phyloP scores from a whole-genome alignment of 2,329 filamentous ascomycete species.

The Colletotrichum liriopes region DNA sequence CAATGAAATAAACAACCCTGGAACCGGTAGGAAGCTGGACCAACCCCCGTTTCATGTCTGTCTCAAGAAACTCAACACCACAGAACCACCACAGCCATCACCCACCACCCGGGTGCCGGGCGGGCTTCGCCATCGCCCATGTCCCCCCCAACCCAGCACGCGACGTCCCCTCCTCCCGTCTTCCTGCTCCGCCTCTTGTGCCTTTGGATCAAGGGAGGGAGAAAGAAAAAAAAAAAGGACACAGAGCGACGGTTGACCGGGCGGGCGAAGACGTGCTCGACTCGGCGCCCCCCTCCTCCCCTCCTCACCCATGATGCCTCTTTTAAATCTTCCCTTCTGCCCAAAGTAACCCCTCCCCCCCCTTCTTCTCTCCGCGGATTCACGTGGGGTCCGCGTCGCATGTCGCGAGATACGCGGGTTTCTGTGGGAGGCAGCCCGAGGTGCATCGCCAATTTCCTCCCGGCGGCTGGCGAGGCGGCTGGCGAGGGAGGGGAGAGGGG shows the following conservation, averaged over 20 bases:
- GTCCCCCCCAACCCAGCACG: not conserved
- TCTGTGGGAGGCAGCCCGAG: not conserved
- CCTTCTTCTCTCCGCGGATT: not conserved
- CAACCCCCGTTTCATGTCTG: slow-evolving; percentile 40
- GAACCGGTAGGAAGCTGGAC: not conserved
- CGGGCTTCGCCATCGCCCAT: not conserved
- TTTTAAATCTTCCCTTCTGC: not conserved
- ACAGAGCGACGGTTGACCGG: not conserved
- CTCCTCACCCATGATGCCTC: not conserved
- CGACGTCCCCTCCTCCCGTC: not conserved
- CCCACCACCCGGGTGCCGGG: not conserved
- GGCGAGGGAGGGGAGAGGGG: no score
- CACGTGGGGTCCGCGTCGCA: slow-evolving; percentile 4
- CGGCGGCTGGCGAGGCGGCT: no score
- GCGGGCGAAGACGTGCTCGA: not conserved
- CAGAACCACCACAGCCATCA: not conserved
- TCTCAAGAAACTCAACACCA: slow-evolving; percentile 35
- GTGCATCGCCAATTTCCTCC: no score
- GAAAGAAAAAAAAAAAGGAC: not conserved
- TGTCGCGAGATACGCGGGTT: not conserved
- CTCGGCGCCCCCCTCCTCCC: not conserved
- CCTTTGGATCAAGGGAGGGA: not conserved
- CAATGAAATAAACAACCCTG: not conserved
- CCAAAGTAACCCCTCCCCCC: no score
- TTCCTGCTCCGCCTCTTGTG: not conserved